Evolutionary conservation across 352 stramenopile species (phyloP).

Genomic region (Albugo candida): DNA sequence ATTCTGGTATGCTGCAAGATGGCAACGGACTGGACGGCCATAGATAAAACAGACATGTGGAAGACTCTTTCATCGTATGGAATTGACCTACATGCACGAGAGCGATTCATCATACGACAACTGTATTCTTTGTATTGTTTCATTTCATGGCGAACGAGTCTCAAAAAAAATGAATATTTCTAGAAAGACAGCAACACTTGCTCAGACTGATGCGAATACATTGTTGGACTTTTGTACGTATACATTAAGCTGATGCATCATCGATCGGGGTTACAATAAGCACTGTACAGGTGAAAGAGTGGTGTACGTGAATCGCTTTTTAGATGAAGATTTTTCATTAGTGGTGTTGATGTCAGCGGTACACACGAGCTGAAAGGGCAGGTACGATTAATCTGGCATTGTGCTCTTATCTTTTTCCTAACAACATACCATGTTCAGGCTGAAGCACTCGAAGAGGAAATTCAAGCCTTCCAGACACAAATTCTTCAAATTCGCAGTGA

Average conservation of each 20-base stretch:
- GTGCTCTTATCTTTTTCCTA: too few relatives aligned
- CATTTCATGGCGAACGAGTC: background rate
- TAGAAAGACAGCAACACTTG: slow-evolving; percentile 12
- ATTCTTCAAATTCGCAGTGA: too few relatives aligned
- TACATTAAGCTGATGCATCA: background rate
- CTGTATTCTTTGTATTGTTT: background rate
- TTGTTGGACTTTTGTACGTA: slow-evolving; percentile 15
- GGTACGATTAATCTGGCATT: background rate
- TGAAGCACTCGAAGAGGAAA: too few relatives aligned
- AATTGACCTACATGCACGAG: slow-evolving; percentile 3
- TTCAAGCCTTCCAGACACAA: too few relatives aligned
- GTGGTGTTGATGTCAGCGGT: slow-evolving; percentile 1
- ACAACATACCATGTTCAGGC: too few relatives aligned
- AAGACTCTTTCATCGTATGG: background rate
- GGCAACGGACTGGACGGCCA: too few relatives aligned
- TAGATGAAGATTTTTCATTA: background rate
- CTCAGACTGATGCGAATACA: slow-evolving; percentile 11
- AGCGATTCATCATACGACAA: slow-evolving; percentile 4
- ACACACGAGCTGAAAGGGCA: slow-evolving; percentile 7
- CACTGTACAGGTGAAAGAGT: slow-evolving; percentile 13
- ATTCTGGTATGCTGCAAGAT: too few relatives aligned
- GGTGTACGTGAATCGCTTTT: slow-evolving; percentile 7
- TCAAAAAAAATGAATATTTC: background rate
- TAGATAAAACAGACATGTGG: background rate
- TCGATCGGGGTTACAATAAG: background rate